Evolutionary conservation across 768 basidiomycete genomes (phyloP).

Genomic region (Podaxis sp.): DNA sequence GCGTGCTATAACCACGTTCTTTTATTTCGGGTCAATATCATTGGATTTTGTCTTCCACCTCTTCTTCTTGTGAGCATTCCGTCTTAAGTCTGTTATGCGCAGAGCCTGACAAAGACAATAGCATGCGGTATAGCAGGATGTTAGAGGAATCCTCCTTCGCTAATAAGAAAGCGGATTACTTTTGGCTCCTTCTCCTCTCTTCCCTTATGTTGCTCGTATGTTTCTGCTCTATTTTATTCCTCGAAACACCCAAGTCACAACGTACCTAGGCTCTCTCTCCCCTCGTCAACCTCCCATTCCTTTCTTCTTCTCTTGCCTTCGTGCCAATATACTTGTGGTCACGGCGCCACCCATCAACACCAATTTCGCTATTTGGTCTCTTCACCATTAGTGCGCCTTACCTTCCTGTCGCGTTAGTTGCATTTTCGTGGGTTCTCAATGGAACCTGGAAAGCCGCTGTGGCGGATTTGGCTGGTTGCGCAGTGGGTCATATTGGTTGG

Average conservation of each 20-base stretch:
- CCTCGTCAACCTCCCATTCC: conserved; percentile 88
- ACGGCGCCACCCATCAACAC: conserved; percentile 87
- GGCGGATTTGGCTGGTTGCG: conserved; percentile 80
- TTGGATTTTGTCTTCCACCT: conserved; percentile 96
- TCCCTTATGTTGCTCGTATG: conserved; percentile 83
- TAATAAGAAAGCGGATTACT: conserved; percentile 89
- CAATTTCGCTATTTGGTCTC: conserved; percentile 94
- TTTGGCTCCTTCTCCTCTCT: conserved; percentile 89
- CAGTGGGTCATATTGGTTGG: conserved; percentile 85
- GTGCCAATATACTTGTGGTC: conserved; percentile 98
- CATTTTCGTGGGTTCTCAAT: conserved; percentile 79
- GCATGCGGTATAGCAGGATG: conserved; percentile 97
- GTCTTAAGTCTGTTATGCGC: background rate
- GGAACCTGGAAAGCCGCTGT: conserved; percentile 85
- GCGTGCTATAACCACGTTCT: conserved; percentile 88
- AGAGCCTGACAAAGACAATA: conserved; percentile 28
- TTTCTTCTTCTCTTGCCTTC: conserved; percentile 90
- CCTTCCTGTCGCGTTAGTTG: conserved; percentile 88
- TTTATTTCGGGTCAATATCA: conserved; percentile 93
- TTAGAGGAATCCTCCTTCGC: conserved; percentile 96
- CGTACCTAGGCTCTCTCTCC: conserved; percentile 69
- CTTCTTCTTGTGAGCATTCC: conserved; percentile 88
- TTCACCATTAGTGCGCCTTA: conserved; percentile 96
- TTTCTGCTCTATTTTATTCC: conserved; percentile 11
- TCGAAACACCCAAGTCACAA: conserved; percentile 8